Evolutionary conservation across 2,329 filamentous ascomycete species (phyloP), one percentile per base, ranked within the genome.

Genomic region (Fusarium redolens): DNA sequence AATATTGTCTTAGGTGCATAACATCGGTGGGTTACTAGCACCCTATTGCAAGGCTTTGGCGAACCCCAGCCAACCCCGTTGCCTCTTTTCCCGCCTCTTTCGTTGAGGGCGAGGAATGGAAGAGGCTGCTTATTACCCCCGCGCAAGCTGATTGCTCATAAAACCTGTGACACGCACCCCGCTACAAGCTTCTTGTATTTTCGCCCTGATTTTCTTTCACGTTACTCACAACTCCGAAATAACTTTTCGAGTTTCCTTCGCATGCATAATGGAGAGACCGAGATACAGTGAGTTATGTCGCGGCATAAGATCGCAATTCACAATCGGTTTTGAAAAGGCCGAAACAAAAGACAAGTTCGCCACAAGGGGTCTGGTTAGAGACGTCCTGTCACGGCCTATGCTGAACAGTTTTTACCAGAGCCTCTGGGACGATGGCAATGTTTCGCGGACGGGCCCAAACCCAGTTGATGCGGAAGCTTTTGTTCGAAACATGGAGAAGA

Each of bases 381-480:
- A 48, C 0, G 11, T 48, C 2, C 13, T 48, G 7, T 22, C 45
- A 3, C 20, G 4, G 45, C 1, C 28, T 15, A 5, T n/a, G 9
- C 28, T 31, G 1, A 5, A 48, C 7, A n/a, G 0, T 4, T 5
- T 48, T 2, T 31, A 31, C 9, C 1, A 12, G 13, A 11, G 20
- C 45, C 14, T 48, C 13, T n/a, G 1, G 5, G 28, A 15, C 20
- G 25, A 47, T 4, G 22, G 0, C 15, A 25, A 25, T 18, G 7
- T 25, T 17, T 25, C 17, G 4, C 15, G 18, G 6, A 20, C 17
- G 7, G 45, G 20, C 6, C 13, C 13, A n/a, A 7, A 5, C 28
- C 8, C 13, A 7, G 10, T 31, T n/a, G 9, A 31, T 9, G 25
- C 18, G 6, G 4, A 12, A 14, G 7, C 4, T 4, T 48, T 48